phyloP scores from a whole-genome alignment of 306 rosid genomes.

The Acacia crassicarpa region DNA sequence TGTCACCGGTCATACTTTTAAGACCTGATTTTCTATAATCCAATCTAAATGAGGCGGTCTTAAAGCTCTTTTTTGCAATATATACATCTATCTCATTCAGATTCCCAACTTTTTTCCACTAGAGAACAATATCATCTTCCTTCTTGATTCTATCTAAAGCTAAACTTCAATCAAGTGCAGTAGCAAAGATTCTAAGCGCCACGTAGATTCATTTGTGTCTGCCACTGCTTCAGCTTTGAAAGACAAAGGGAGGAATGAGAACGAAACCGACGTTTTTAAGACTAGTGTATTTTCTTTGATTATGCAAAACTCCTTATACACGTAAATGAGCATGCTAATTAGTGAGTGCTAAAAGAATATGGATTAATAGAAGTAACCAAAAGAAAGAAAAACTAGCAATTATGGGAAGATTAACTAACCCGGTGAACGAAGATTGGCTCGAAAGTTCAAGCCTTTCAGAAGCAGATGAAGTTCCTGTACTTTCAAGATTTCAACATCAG shows the following conservation, averaged over 20 bases:
- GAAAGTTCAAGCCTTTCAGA: conserved; percentile 50
- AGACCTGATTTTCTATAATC: too few species aligned
- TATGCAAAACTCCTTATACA: not conserved
- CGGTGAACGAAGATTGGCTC: conserved; percentile 14
- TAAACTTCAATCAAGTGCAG: not conserved
- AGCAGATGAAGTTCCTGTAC: conserved; percentile 36
- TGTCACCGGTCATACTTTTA: too few species aligned
- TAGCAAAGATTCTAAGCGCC: not conserved
- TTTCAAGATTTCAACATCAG: conserved; percentile 60
- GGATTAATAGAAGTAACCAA: not conserved
- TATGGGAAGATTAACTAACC: conserved; percentile 35
- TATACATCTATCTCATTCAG: not conserved
- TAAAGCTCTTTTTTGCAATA: too few species aligned
- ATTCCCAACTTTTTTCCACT: not conserved
- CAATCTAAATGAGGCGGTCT: too few species aligned
- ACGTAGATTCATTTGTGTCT: not conserved
- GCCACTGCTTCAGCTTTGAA: not conserved
- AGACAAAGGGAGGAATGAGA: not conserved
- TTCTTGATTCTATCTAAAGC: not conserved
- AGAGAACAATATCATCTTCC: not conserved
- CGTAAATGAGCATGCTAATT: not conserved
- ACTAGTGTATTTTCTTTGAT: not conserved
- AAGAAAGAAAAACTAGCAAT: not conserved
- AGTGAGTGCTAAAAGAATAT: not conserved
- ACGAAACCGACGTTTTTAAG: not conserved